A percentile compares a stretch with the other conserved stretches of the same genome.
phyloP scores from a whole-genome alignment of 2,329 filamentous ascomycete species.

The Fusarium kyushuense region DNA sequence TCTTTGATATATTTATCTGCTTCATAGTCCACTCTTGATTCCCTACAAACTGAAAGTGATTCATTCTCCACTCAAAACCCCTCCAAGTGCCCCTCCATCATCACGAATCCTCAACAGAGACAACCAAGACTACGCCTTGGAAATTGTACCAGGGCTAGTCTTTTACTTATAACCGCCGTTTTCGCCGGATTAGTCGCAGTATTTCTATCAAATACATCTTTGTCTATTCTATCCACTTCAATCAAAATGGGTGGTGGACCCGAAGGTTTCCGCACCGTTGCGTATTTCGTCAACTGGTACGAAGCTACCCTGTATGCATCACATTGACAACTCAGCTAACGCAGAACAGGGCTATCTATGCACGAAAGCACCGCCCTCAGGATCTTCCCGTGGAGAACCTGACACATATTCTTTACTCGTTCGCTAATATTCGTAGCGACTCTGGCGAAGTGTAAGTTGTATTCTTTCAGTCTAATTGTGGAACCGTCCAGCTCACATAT shows the following conservation, averaged over 20 bases:
- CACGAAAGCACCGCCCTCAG: constrained; percentile 84
- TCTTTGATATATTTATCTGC: neutral
- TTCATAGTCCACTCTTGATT: neutral
- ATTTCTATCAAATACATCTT: constrained; percentile 20
- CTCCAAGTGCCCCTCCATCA: constrained; percentile 38
- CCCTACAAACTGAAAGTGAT: constrained; percentile 12
- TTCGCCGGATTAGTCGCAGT: constrained; percentile 18
- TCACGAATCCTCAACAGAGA: constrained; percentile 35
- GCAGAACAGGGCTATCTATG: constrained; percentile 79
- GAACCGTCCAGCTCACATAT: constrained; percentile 11
- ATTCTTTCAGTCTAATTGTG: neutral
- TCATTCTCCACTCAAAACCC: constrained; percentile 31
- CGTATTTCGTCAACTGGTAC: constrained; percentile 79
- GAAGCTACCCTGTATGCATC: constrained; percentile 10
- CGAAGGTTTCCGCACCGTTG: constrained; percentile 72
- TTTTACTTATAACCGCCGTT: constrained; percentile 19
- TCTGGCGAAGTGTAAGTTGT: constrained; percentile 77
- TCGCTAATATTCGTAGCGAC: constrained; percentile 85
- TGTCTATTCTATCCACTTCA: neutral
- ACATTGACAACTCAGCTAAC: constrained; percentile 3
- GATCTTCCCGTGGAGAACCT: constrained; percentile 83
- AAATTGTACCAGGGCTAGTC: constrained; percentile 26
- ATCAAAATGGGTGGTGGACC: constrained; percentile 59
- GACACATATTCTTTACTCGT: constrained; percentile 90
- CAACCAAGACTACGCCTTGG: constrained; percentile 17